Percentiles rank a stretch among this genome's conserved stretches.
Evolutionary conservation across 495 filamentous ascomycete species (phyloP).

Genomic region (Lindgomyces ingoldianus): DNA sequence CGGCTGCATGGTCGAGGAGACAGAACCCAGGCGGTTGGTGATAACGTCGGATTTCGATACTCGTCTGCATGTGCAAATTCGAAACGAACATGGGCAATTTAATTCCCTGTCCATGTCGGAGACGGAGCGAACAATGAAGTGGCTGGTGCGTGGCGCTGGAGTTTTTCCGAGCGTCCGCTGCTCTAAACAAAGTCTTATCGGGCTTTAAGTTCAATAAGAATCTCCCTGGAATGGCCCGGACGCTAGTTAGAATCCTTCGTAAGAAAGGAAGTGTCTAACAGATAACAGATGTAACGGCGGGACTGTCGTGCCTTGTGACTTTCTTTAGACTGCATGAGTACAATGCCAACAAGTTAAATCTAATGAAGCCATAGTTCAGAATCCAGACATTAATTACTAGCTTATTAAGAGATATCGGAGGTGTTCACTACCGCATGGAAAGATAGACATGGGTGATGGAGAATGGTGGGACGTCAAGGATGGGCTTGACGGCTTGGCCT

Average conservation of each 20-base stretch:
- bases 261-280: not conserved
- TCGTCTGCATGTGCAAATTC: slow-evolving; percentile 23
- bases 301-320: not conserved
- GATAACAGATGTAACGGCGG: not conserved
- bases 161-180: not conserved
- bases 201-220: not conserved
- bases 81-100: slow-evolving; percentile 8
- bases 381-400: too few species aligned
- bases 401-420: not conserved
- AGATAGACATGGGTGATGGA: not conserved
- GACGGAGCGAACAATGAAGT: not conserved
- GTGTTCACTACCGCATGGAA: not conserved
- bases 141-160: slow-evolving; percentile 16
- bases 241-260: not conserved
- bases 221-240: not conserved
- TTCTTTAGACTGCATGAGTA: not conserved
- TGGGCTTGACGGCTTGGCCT: not conserved
- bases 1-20: slow-evolving; percentile 20
- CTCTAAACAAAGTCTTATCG: not conserved
- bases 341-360: too few species aligned
- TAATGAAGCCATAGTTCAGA: too few species aligned
- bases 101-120: slow-evolving; percentile 17
- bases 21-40: slow-evolving; percentile 14
- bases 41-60: slow-evolving; percentile 22
- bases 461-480: not conserved